A percentile compares a stretch with the other conserved stretches of the same genome.
These are phyloP conservation scores for Leptographium wingfieldii DNA, from an alignment of 2,329 filamentous ascomycete species.

Conservation along the genomic window DNA sequence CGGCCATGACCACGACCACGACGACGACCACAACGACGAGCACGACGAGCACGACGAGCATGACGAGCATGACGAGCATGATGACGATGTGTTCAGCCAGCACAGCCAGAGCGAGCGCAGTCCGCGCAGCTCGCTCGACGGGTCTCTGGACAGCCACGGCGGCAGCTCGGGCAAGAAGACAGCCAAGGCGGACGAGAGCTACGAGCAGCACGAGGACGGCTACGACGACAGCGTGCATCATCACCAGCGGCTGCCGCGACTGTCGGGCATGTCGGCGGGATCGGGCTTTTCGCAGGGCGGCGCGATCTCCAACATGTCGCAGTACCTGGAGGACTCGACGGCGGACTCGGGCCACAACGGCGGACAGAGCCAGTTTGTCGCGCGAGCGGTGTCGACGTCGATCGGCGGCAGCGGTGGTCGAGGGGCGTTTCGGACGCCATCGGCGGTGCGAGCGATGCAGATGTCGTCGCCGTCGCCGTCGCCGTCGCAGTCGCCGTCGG, in stretches of 20 bases:
- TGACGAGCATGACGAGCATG: constrained; percentile 38
- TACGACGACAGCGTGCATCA: neutral
- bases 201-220: neutral
- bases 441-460: constrained; percentile 57
- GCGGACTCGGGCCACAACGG: constrained; percentile 18
- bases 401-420: constrained; percentile 30
- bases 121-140: constrained; percentile 41
- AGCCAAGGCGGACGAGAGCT: constrained; percentile 4
- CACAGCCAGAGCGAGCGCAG: constrained; percentile 22
- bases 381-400: constrained; percentile 30
- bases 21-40: constrained; percentile 23
- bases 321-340: constrained; percentile 36
- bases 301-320: constrained; percentile 41
- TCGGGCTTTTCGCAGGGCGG: neutral
- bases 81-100: constrained; percentile 48
- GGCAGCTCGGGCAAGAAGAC: neutral
- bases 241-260: neutral
- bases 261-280: neutral
- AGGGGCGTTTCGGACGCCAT: constrained; percentile 55
- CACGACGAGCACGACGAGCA: constrained; percentile 38
- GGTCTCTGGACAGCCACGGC: constrained; percentile 10
- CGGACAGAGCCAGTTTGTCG: constrained; percentile 25
- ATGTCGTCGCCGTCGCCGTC: constrained; percentile 49
- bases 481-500: constrained; percentile 39
- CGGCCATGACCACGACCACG: neutral